A percentile compares a stretch with the other conserved stretches of the same genome.
Evolutionary conservation across 1,139 yeast species (phyloP).

Genomic region (Geotrichum macrosporum): DNA sequence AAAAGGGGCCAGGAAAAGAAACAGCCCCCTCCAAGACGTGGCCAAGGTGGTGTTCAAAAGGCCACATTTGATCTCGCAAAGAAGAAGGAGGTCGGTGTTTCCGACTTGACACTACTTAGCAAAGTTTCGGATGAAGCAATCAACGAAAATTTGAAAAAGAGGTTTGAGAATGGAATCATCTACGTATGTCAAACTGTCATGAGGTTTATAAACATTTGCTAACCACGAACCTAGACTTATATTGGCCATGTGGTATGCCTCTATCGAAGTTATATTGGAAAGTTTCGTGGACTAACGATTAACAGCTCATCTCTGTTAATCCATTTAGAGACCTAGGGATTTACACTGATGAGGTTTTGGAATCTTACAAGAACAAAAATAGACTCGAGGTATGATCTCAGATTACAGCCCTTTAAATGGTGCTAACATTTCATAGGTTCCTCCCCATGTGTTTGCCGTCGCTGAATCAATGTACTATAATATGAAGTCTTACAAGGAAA

Average conservation of each 20-base stretch:
- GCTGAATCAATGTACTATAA: constrained; percentile 97
- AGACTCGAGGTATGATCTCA: constrained; percentile 69
- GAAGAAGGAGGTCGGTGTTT: constrained; percentile 95
- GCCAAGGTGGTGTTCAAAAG: constrained; percentile 67
- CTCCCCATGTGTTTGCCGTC: constrained; percentile 98
- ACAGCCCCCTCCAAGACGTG: constrained; percentile 47
- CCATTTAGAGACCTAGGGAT: constrained; percentile 97
- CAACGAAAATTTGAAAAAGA: constrained; percentile 81
- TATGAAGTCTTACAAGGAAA: constrained; percentile 89
- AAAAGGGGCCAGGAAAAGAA: constrained; percentile 55
- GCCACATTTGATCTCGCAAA: constrained; percentile 86
- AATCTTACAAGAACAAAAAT: constrained; percentile 82
- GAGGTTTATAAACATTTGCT: neutral
- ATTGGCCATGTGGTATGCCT: constrained; percentile 32
- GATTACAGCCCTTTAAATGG: neutral
- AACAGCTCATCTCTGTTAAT: constrained; percentile 81
- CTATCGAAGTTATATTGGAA: too few species aligned
- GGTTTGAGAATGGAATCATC: constrained; percentile 85
- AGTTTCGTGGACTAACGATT: too few species aligned
- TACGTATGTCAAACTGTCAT: constrained; percentile 40
- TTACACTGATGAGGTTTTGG: constrained; percentile 72
- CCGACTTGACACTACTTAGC: constrained; percentile 84
- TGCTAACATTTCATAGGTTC: constrained; percentile 40
- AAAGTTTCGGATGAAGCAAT: constrained; percentile 89
- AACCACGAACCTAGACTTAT: constrained; percentile 25